A percentile compares a stretch with the other conserved stretches of the same genome.
Evolutionary conservation across 2,329 filamentous ascomycete species (phyloP).

Genomic region (Xylaria arbuscula): DNA sequence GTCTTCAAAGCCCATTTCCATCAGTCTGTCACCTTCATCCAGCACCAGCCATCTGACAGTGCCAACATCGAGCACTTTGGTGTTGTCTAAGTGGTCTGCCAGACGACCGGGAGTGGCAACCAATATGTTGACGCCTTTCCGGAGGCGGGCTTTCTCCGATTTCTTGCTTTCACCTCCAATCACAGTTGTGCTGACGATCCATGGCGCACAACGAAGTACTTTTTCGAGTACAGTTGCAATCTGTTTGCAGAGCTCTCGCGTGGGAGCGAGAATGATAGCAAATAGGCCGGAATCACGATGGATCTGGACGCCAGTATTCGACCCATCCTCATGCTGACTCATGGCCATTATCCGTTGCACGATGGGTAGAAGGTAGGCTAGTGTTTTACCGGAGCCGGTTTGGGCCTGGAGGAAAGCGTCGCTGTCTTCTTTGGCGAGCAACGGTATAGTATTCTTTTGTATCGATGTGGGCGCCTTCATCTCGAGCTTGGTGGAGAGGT

Average conservation of each 20-base stretch:
- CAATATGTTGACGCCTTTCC: constrained; percentile 95
- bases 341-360: constrained; percentile 88
- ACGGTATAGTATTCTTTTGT: constrained; percentile 87
- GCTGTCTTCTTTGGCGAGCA: constrained; percentile 80
- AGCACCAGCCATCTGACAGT: constrained; percentile 93
- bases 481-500: constrained; percentile 85
- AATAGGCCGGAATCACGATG: constrained; percentile 90
- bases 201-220: constrained; percentile 87
- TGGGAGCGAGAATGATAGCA: constrained; percentile 92
- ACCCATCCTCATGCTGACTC: constrained; percentile 65
- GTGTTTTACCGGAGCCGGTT: constrained; percentile 96
- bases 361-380: constrained; percentile 94
- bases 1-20: constrained; percentile 97
- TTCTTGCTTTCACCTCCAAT: constrained; percentile 76
- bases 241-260: constrained; percentile 93
- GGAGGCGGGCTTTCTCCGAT: constrained; percentile 89
- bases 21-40: constrained; percentile 96
- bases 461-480: constrained; percentile 94
- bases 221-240: constrained; percentile 88
- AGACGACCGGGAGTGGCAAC: constrained; percentile 94
- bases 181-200: constrained; percentile 91
- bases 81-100: constrained; percentile 92
- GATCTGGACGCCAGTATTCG: constrained; percentile 64
- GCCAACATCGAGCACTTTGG: constrained; percentile 86
- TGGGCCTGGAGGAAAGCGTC: constrained; percentile 98